phyloP scores from a whole-genome alignment of 208 protist species.

The Trypanosoma vivax region DNA sequence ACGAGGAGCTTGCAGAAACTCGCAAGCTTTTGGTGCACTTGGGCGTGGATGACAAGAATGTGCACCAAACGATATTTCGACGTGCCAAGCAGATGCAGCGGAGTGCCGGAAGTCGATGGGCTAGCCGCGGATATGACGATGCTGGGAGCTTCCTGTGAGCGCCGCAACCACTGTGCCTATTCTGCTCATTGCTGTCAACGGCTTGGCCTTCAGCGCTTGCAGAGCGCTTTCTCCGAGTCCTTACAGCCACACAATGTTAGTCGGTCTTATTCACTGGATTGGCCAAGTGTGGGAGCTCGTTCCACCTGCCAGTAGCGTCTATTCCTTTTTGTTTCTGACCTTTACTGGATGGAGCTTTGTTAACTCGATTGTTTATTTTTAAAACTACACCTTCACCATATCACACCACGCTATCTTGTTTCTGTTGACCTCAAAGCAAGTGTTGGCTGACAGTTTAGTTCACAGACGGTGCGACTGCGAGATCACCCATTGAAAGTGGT shows the following conservation, averaged over 20 bases:
- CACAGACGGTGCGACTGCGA: no score
- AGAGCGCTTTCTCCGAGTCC: no score
- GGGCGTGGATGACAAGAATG: constrained; percentile 24
- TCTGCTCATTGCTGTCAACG: not conserved
- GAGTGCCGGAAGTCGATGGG: constrained; percentile 16
- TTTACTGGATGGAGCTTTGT: no score
- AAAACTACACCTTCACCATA: no score
- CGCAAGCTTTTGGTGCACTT: constrained; percentile 28
- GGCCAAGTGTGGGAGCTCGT: not conserved
- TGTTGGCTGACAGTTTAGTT: no score
- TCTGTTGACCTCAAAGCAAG: no score
- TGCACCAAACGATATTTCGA: constrained; percentile 36
- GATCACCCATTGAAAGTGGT: no score
- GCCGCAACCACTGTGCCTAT: not conserved
- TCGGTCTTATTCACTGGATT: not conserved
- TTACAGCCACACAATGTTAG: no score
- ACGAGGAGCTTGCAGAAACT: constrained; percentile 42
- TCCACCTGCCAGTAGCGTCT: no score
- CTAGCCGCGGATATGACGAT: constrained; percentile 6
- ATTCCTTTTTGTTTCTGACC: no score
- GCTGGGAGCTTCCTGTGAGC: constrained; percentile 20
- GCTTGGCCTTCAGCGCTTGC: constrained; percentile 3
- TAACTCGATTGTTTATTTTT: no score
- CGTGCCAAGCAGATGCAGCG: constrained; percentile 30
- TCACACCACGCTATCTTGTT: no score